Percentiles rank a stretch among this genome's conserved stretches.
Conservation (phyloP, 1,139 yeast species). For the Geotrichum candidum region DNA sequence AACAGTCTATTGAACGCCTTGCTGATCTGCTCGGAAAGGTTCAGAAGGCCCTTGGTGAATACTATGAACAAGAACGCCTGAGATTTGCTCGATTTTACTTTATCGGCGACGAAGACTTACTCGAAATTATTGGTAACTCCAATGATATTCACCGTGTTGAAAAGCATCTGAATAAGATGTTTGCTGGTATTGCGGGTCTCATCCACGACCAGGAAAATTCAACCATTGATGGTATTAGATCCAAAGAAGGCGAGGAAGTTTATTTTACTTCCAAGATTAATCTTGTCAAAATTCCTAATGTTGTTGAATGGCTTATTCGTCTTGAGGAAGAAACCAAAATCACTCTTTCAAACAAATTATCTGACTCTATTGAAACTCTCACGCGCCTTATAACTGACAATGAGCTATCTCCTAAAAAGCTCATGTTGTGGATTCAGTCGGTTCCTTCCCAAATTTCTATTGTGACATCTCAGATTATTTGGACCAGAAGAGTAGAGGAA, state of each 20-base stretch:
- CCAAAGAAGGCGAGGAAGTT: slow-evolving; percentile 62
- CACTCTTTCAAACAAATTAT: slow-evolving; percentile 41
- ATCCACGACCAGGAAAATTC: slow-evolving; percentile 38
- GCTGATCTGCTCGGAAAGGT: slow-evolving; percentile 54
- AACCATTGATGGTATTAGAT: slow-evolving; percentile 45
- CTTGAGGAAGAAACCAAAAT: slow-evolving; percentile 49
- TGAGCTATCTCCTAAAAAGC: slow-evolving; percentile 14
- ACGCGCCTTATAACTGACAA: slow-evolving; percentile 18
- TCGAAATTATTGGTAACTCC: slow-evolving; percentile 73
- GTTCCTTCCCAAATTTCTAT: slow-evolving; percentile 56
- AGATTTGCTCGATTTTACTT: slow-evolving; percentile 79
- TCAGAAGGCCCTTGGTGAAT: slow-evolving; percentile 66
- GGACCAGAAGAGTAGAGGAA: slow-evolving; percentile 46
- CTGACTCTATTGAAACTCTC: slow-evolving; percentile 30
- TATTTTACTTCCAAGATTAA: slow-evolving; percentile 43
- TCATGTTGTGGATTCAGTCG: slow-evolving; percentile 34
- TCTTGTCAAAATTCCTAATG: slow-evolving; percentile 39
- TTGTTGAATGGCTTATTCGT: slow-evolving; percentile 59
- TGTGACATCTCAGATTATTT: slow-evolving; percentile 53
- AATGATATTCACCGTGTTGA: slow-evolving; percentile 47
- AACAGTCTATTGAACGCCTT: slow-evolving; percentile 45
- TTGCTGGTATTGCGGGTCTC: slow-evolving; percentile 54
- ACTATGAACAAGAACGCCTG: slow-evolving; percentile 73
- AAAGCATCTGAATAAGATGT: slow-evolving; percentile 65
- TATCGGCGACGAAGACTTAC: slow-evolving; percentile 82